phyloP scores from a whole-genome alignment of 2,329 filamentous ascomycete genomes.

The Macrophomina phaseolina region DNA sequence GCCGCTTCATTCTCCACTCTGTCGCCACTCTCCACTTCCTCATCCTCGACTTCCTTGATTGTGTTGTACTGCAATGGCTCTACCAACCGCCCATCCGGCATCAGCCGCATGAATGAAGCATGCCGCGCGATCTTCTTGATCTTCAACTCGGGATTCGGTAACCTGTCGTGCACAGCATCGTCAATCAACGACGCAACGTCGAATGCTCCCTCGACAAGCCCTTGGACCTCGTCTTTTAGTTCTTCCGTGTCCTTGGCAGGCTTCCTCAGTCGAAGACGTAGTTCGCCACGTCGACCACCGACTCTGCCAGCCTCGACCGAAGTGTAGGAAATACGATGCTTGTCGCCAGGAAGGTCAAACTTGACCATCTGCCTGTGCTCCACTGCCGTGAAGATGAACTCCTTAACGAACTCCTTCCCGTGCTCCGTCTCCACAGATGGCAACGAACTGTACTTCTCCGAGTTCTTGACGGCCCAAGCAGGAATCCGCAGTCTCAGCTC shows the following conservation, averaged over 20 bases:
- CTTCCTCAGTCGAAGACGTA: conserved; percentile 33
- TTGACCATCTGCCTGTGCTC: conserved; percentile 37
- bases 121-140: background rate
- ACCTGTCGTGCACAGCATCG: conserved; percentile 6
- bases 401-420: conserved; percentile 29
- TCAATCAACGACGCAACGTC: conserved; percentile 4
- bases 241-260: background rate
- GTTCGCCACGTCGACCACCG: conserved; percentile 33
- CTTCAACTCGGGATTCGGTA: background rate
- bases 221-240: background rate
- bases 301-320: conserved; percentile 38
- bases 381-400: conserved; percentile 40
- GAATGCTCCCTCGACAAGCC: conserved; percentile 9
- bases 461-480: conserved; percentile 35
- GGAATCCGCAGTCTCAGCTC: conserved; percentile 38
- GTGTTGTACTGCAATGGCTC: background rate
- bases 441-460: conserved; percentile 1
- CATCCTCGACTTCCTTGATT: background rate
- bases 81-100: background rate
- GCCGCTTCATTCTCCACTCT: background rate
- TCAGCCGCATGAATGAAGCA: background rate
- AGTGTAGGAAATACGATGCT: conserved; percentile 32
- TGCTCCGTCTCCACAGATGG: background rate
- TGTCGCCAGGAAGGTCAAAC: conserved; percentile 29
- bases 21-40: background rate